Percentiles rank a stretch among this genome's conserved stretches.
Conservation (phyloP, 306 rosid species). For the Oemleria cerasiformis region DNA sequence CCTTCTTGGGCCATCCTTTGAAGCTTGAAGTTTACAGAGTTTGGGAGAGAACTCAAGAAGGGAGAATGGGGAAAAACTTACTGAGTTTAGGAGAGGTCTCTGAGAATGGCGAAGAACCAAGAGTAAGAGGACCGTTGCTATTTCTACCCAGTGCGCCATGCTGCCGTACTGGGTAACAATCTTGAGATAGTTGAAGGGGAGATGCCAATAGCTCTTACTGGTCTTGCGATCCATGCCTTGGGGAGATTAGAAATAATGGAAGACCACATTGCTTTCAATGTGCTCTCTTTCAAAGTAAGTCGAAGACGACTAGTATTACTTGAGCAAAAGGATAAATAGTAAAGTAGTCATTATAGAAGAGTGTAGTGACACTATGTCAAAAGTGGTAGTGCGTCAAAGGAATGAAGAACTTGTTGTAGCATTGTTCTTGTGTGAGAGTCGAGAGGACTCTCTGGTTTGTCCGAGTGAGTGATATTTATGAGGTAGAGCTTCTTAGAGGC, state of each 20-base stretch:
- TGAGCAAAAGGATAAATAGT: conserved; percentile 13
- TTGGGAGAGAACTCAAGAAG: background rate
- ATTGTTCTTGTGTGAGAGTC: conserved; percentile 38
- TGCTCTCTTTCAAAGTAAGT: background rate
- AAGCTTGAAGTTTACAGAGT: background rate
- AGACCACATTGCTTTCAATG: background rate
- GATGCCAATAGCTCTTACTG: background rate
- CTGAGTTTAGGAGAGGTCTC: background rate
- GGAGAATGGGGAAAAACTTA: background rate
- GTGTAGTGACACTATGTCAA: conserved; percentile 10
- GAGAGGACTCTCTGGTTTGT: conserved; percentile 82
- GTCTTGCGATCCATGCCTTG: background rate
- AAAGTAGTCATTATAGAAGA: conserved; percentile 1
- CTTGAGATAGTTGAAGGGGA: background rate
- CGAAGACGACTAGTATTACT: conserved; percentile 16
- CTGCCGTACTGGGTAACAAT: background rate
- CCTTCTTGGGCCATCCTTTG: background rate
- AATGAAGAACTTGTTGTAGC: conserved; percentile 52
- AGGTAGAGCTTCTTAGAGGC: conserved; percentile 84
- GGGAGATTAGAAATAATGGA: background rate
- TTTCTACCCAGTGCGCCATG: background rate
- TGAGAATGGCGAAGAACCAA: background rate
- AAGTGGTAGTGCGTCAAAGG: conserved; percentile 43
- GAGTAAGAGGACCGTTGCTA: background rate
- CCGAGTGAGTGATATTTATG: conserved; percentile 69